Conservation (phyloP, 1,139 yeast species). For the Taphrina pruni region DNA sequence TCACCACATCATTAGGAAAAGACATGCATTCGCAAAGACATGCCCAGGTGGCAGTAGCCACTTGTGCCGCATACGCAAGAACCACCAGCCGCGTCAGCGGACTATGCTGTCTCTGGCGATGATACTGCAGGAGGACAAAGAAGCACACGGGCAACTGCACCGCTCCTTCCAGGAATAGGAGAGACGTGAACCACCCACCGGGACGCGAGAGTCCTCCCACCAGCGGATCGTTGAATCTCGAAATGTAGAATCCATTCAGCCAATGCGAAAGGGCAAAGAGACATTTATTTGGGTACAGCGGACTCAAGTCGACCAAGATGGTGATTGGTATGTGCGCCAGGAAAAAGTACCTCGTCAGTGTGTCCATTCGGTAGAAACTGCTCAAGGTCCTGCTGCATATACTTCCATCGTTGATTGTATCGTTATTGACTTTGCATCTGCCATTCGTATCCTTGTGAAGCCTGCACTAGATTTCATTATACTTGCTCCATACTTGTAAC, state of each 20-base stretch:
- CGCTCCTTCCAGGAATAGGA: slow-evolving; percentile 22
- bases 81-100: slow-evolving; percentile 23
- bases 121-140: slow-evolving; percentile 11
- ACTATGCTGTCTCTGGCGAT: slow-evolving; percentile 1
- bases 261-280: slow-evolving; percentile 15
- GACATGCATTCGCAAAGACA: slow-evolving; percentile 22
- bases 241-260: slow-evolving; percentile 12
- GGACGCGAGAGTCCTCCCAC: slow-evolving; percentile 24
- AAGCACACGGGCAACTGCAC: slow-evolving; percentile 30
- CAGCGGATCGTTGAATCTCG: slow-evolving; percentile 27
- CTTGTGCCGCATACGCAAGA: slow-evolving; percentile 20
- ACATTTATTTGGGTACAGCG: slow-evolving; percentile 17
- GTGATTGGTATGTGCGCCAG: slow-evolving; percentile 33
- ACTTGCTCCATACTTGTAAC: too few species aligned
- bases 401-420: too few species aligned
- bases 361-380: background rate
- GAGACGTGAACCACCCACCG: slow-evolving; percentile 34
- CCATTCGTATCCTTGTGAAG: too few species aligned
- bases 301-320: slow-evolving; percentile 27
- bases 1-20: slow-evolving; percentile 1
- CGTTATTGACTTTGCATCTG: too few species aligned
- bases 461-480: too few species aligned
- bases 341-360: slow-evolving; percentile 22
- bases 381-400: too few species aligned
- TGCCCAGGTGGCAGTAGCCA: slow-evolving; percentile 33